Conservation (phyloP, 257 asterid species). For the Plectranthus barbatus region DNA sequence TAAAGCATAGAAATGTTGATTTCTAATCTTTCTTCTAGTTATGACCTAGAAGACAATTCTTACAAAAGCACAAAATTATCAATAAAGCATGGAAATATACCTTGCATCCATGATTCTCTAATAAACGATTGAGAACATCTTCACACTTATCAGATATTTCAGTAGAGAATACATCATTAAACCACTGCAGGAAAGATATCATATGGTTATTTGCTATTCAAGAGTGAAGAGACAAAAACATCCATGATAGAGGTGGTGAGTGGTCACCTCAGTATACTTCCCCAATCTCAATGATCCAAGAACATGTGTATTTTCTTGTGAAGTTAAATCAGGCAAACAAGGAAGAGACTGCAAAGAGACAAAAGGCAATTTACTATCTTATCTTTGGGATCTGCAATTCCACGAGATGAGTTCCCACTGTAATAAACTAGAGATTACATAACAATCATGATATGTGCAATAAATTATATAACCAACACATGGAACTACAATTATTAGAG, state of each 20-base stretch:
- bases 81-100: slow-evolving; percentile 30
- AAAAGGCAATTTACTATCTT: slow-evolving; percentile 6
- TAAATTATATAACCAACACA: neutral
- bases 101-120: slow-evolving; percentile 76
- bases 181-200: slow-evolving; percentile 53
- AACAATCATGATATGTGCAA: slow-evolving; percentile 3
- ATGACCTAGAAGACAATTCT: too few relatives aligned
- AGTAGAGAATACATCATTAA: slow-evolving; percentile 85
- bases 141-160: slow-evolving; percentile 79
- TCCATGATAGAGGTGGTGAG: slow-evolving; percentile 9
- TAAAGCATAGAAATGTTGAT: slow-evolving; percentile 2
- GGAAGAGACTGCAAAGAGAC: slow-evolving; percentile 63
- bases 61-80: neutral
- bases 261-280: slow-evolving; percentile 78
- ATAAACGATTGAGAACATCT: slow-evolving; percentile 61
- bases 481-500: neutral
- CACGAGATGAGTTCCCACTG: neutral
- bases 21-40: neutral
- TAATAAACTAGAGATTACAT: slow-evolving; percentile 3
- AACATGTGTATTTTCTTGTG: slow-evolving; percentile 32
- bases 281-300: slow-evolving; percentile 64
- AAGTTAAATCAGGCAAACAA: slow-evolving; percentile 66
- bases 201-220: slow-evolving; percentile 11
- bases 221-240: slow-evolving; percentile 4
- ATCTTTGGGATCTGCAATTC: slow-evolving; percentile 1